Evolutionary conservation across 768 basidiomycete species (phyloP), one percentile per base, ranked within the genome.

Genomic region (Chalciporus pseudorubinellus): DNA sequence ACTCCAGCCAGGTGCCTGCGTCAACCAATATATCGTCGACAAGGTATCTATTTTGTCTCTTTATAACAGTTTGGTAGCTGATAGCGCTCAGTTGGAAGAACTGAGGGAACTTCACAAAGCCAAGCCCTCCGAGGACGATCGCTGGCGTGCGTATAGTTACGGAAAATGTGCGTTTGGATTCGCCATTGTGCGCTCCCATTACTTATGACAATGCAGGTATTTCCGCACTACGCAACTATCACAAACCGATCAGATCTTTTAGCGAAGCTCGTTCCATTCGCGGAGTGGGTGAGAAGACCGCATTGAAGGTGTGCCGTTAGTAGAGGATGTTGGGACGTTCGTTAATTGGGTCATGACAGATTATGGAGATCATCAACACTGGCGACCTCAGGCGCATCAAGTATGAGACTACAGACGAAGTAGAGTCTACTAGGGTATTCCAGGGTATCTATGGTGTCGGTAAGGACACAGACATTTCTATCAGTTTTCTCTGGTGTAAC

Each of bases 371-470:
- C 24, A 60, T 92, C 21, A 64, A 83, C 51, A 92, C 90, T 0
- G 91, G 91, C 0, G 71, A 77, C n/a, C 73, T 92, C 26, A 74
- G 75, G 19, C 80, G 90, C 14, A 84, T 93, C 49, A 70, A 69
- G 29, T 84, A 83, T 50, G 88, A 89, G 64, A 75, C 71, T 20
- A 86, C 84, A 1, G 82, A 80, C 31, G 87, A 88, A 45, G 75
- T 88, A 1, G 64, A 71, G 34, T 77, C 77, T 0, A 75, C 77
- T 3, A 70, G 74, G 20, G 41, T 83, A 10, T 94, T 95, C 61
- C 79, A 80, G 48, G 87, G 89, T 8, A 86, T 97, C 39, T 95
- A 95, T 60, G 92, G 89, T 28, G 90, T 94, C 51, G 93, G 92
- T 83, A 53, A 53, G 85, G 69, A 49, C 11, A 13, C 38, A 31